Evolutionary conservation across 306 rosid species (phyloP).

Genomic region (Comarum palustre): DNA sequence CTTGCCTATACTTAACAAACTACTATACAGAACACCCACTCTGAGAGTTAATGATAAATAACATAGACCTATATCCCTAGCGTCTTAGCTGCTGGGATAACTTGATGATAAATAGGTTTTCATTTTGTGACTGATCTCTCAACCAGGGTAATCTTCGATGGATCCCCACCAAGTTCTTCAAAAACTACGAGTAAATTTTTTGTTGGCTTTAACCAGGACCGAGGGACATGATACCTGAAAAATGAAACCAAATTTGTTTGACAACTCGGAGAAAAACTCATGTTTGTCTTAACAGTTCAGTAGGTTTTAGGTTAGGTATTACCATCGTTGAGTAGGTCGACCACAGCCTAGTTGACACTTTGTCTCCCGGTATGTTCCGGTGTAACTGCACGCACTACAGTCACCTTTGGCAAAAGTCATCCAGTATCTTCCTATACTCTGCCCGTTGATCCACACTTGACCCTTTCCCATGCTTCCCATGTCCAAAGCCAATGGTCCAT

Average conservation of each 20-base stretch:
- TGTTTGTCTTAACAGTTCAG: not conserved
- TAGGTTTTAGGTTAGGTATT: conserved; percentile 8
- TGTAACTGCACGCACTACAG: conserved; percentile 61
- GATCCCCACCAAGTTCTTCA: conserved; percentile 96
- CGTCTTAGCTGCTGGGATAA: conserved; percentile 1
- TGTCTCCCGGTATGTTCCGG: conserved; percentile 58
- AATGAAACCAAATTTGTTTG: conserved; percentile 15
- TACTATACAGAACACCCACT: not conserved
- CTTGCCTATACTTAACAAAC: not conserved
- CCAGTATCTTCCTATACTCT: conserved; percentile 96
- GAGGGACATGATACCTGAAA: conserved; percentile 91
- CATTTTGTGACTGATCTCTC: conserved; percentile 45
- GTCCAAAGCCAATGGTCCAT: conserved; percentile 83
- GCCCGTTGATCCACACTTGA: conserved; percentile 97
- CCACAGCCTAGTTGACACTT: conserved; percentile 81
- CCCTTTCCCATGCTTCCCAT: conserved; percentile 91
- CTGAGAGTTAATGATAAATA: not conserved
- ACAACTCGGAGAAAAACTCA: not conserved
- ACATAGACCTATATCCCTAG: not conserved
- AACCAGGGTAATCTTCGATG: conserved; percentile 56
- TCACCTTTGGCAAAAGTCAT: conserved; percentile 75
- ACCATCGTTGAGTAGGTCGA: conserved; percentile 92
- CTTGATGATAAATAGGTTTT: not conserved
- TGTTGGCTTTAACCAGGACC: conserved; percentile 94
- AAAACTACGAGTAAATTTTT: conserved; percentile 63